A percentile compares a stretch with the other conserved stretches of the same genome.
Conservation (phyloP, 805 yeast genomes). For the Saturnispora dispora region DNA sequence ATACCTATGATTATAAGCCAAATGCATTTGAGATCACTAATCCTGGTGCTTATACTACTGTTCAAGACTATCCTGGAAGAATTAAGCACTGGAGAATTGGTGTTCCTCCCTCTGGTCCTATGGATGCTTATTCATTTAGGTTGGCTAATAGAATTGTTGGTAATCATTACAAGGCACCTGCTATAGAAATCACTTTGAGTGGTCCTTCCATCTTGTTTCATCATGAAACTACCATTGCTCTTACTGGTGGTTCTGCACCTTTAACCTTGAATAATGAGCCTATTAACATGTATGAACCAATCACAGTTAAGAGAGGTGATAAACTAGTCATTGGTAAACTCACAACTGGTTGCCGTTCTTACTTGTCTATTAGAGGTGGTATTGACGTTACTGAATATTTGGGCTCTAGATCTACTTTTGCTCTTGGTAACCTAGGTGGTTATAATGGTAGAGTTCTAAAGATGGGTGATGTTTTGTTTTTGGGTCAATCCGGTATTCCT, state of each 20-base stretch:
- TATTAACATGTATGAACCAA: constrained; percentile 63
- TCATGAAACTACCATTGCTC: constrained; percentile 62
- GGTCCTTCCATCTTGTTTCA: constrained; percentile 89
- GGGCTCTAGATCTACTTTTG: constrained; percentile 95
- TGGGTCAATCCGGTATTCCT: constrained; percentile 67
- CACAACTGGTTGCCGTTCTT: constrained; percentile 76
- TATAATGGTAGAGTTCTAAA: constrained; percentile 87
- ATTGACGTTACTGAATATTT: constrained; percentile 88
- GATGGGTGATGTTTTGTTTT: constrained; percentile 83
- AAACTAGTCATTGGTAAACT: constrained; percentile 75
- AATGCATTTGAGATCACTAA: constrained; percentile 73
- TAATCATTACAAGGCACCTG: constrained; percentile 73
- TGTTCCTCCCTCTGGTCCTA: constrained; percentile 98
- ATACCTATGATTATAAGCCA: constrained; percentile 69
- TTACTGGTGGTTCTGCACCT: constrained; percentile 70
- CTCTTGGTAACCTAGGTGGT: constrained; percentile 89
- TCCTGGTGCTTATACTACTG: constrained; percentile 95
- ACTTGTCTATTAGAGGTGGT: constrained; percentile 86
- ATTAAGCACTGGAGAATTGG: constrained; percentile 82
- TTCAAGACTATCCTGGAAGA: constrained; percentile 94
- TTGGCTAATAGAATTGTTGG: constrained; percentile 88
- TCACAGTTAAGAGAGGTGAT: constrained; percentile 65
- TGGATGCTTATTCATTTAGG: constrained; percentile 89
- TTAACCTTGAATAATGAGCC: constrained; percentile 55
- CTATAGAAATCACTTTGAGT: constrained; percentile 75